Base-by-base conservation (phyloP, 108 stramenopile species). In the Cyclotella sp. region DNA sequence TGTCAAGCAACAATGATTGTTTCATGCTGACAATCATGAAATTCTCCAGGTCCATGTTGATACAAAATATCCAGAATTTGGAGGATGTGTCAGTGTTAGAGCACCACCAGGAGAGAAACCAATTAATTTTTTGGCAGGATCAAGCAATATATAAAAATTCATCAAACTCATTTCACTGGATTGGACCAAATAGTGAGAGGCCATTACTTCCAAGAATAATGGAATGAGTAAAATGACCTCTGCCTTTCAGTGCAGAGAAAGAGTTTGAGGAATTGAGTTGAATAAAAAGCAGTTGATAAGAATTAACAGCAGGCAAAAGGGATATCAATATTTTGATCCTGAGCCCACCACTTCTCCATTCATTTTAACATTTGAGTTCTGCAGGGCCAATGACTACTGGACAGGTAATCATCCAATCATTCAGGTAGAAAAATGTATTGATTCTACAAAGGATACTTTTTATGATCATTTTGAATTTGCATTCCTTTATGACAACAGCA, bases 401-500 rank as follows among this genome's bases (percentile, higher is more conserved):
- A 49, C 6, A 49, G 47, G 47, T n/a, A n/a, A n/a, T n/a, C n/a
- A n/a, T n/a, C n/a, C n/a, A n/a, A n/a, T n/a, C n/a, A n/a, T 49
- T n/a, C 47, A 49, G 9, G 47, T 49, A n/a, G 47, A 49, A 49
- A 3, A 49, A 7, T n/a, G n/a, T 6, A 34, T 34, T 34, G 34
- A 34, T 34, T 34, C 4, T 34, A 6, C 6, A 2, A 34, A 6
- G 34, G 34, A 34, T n/a, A 6, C 2, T 34, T 49, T 7, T n/a
- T 3, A 3, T n/a, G 3, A 16, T n/a, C 15, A 49, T 1, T 49
- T 49, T 16, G 47, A 49, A n/a, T 3, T n/a, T 49, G 9, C 9
- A 49, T 19, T 63, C 58, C 60, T 47, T 42, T 27, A 49, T 57
- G 58, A 18, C 45, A 43, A 34, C 9, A 29, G 60, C 72, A 55